Base-by-base conservation (phyloP, 108 stramenopile genomes). In the Cafeteria roenbergensis region DNA sequence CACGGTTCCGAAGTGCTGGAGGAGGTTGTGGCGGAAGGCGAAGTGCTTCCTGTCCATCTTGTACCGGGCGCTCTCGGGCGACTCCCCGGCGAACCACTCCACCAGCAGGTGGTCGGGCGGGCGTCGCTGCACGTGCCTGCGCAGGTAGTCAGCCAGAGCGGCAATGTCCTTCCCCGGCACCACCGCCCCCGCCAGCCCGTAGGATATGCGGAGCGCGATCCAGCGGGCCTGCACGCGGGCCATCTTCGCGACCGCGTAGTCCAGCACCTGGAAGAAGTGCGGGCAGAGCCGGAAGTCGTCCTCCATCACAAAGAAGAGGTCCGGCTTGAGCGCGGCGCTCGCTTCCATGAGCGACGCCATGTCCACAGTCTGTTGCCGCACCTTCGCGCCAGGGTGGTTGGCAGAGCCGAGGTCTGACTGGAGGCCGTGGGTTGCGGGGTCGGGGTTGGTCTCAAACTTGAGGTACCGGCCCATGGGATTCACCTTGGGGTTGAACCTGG, bases 41-140 rank as follows among this genome's bases (percentile, higher is more conserved):
- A 61, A 61, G 59, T 80, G 77, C 33, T n/a, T 0, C 22, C 80
- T 65, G 24, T 55, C 34, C 27, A 42, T 48, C 61, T 76, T 77
- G 60, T 69, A 52, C 33, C 1, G 25, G 8, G 55, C 38, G 35
- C 51, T 56, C 52, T 75, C 53, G 6, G 42, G 53, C 0, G 64
- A 78, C 59, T 83, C 82, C 14, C 82, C 82, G 1, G 80, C 82
- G 66, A 76, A 83, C 78, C 79, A 83, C 68, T 83, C 82, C 32
- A 83, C 82, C 29, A 80, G 76, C 30, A 82, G 66, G 58, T 82
- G 81, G 51, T 82, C 81, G 21, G 79, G 79, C 26, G 81, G 81
- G 26, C 81, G 65, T 26, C 74, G 70, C 26, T 34, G 33, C 58
- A 75, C 72, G 48, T 78, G 73, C 62, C 48, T 14, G 31, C 63